Base-by-base conservation (phyloP, 768 basidiomycete genomes). In the Suillus lakei region DNA sequence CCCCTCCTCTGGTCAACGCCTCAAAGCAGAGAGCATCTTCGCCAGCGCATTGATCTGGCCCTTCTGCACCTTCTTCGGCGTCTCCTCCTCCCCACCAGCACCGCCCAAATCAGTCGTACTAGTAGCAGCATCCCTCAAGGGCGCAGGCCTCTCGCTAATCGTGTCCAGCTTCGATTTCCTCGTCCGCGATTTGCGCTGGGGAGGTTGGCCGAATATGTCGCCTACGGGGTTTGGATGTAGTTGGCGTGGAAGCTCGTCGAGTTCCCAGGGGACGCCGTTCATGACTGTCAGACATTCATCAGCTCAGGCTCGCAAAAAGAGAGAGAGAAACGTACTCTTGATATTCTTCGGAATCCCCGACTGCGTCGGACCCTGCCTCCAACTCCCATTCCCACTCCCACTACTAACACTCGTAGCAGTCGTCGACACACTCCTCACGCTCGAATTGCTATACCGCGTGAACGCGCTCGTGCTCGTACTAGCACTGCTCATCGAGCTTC, bases 41-140 rank as follows among this genome's bases (percentile, higher is more conserved):
- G 94, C 94, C 71, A 96, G 82, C 48, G 92, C 86, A 72, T 90
- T 89, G 80, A 95, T 95, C 82, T 96, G 95, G 56, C 91, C 92
- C 78, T 90, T 95, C 81, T 93, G 90, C 72, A 92, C 90, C 80
- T 91, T 94, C 84, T 92, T 80, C 60, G 87, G 85, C 58, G 79
- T 79, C 58, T 83, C 81, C 39, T 85, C 83, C 32, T 63, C 61
- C 41, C 62, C 86, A 60, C 82, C 82, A 54, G 77, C 76, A 59
- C 82, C 81, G 56, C 79, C 78, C 16, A 92, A 85, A 73, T 93
- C 92, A 43, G 89, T 90, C 60, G 89, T 91, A 71, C 91, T 92
- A 61, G 89, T 90, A 67, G 88, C 83, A 28, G 90, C 91, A 74
- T 93, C 91, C 53, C 69, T 70, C 34, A 54, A 10, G 15, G 30